Evolutionary conservation across 139 green algal genomes (phyloP).

Genomic region (Chlamydomonas sp.): DNA sequence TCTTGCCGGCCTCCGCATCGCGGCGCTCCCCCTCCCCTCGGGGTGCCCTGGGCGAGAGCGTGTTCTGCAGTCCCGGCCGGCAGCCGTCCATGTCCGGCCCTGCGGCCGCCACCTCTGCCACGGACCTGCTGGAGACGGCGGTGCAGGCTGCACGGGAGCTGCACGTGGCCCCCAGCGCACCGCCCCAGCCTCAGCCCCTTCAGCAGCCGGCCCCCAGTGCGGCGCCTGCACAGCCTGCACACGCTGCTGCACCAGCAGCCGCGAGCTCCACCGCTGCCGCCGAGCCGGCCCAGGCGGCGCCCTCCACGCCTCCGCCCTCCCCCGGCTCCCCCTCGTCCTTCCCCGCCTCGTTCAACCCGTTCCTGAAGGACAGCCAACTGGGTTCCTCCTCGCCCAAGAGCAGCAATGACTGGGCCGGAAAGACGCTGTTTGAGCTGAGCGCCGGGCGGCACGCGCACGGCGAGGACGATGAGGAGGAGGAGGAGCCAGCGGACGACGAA

Average conservation of each 20-base stretch:
- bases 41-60: too few species aligned
- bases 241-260: not conserved
- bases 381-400: not conserved
- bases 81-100: not conserved
- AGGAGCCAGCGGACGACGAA: slow-evolving; percentile 5
- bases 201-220: not conserved
- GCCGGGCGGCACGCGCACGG: not conserved
- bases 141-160: slow-evolving; percentile 1
- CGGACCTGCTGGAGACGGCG: not conserved
- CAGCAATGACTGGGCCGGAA: slow-evolving; percentile 1
- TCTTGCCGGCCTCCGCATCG: too few species aligned
- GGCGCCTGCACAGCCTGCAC: not conserved
- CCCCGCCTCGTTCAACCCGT: not conserved
- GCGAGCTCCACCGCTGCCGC: not conserved
- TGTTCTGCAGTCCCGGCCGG: too few species aligned
- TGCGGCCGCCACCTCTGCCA: too few species aligned
- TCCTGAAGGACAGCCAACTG: too few species aligned
- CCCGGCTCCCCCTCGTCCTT: not conserved
- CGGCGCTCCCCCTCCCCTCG: too few species aligned
- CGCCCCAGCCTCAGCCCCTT: not conserved
- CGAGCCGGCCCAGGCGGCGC: not conserved
- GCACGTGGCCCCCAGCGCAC: not conserved
- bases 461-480: not conserved
- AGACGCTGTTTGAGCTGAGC: slow-evolving; percentile 8
- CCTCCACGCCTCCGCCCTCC: not conserved